Evolutionary conservation across 2,329 filamentous ascomycete species (phyloP), one percentile per base, ranked within the genome.

Genomic region (Sporothrix euskadiensis): DNA sequence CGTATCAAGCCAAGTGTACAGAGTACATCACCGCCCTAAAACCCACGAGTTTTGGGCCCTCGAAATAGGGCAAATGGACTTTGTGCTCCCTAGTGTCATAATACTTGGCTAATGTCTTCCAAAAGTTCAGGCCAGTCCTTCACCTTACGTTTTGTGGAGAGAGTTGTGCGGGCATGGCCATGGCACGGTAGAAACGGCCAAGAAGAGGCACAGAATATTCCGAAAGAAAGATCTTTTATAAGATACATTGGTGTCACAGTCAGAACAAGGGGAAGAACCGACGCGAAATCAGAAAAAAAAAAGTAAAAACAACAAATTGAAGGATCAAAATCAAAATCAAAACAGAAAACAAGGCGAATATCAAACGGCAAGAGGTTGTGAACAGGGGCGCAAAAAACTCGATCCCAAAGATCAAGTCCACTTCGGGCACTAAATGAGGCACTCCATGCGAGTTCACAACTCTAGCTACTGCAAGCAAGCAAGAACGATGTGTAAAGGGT

Each of bases 61-160:
- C 35, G 14, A 65, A 41, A 63, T 26, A 59, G 59, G 59, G 59
- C 35, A 65, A 44, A 44, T 65, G 35, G n/a, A 65, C n/a, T 44
- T 22, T 22, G n/a, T 65, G 30, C 56, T 19, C 56, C 56, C 56
- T 59, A 35, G 30, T 5, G 56, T 30, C 12, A 12, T 19, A 12
- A 10, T 26, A 57, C 32, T 19, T 19, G 16, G 14, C 56, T 30
- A 59, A 59, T 14, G 10, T 44, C 59, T 14, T 14, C 9, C 26
- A 56, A 56, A 52, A 52, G 47, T 52, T n/a, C 47, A 52, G 22
- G 22, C 9, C 52, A 56, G 10, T 22, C 8, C 26, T 22, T 5
- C 35, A 65, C 6, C 35, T 22, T 65, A 26, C 16, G n/a, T 44
- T 44, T 44, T 65, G 59, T 65, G 59, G 59, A 65, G 35, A 65